Evolutionary conservation across 108 stramenopile genomes (phyloP).

Genomic region (Schizochytrium sp.): DNA sequence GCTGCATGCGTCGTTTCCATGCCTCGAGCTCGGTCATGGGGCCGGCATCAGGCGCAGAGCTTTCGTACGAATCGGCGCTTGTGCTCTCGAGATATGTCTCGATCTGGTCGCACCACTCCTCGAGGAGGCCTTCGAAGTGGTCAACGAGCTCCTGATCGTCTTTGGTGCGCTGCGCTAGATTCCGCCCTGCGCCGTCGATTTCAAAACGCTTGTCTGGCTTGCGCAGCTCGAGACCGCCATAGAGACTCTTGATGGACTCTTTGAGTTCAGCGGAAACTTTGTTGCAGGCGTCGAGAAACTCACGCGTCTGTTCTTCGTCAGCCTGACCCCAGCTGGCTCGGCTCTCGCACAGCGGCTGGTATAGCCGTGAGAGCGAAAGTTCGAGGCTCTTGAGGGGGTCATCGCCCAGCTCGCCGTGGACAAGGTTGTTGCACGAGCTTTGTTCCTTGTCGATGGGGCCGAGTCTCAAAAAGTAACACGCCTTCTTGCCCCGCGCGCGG

Average conservation of each 20-base stretch:
- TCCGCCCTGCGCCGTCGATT: slow-evolving; percentile 27
- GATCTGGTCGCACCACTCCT: slow-evolving; percentile 76
- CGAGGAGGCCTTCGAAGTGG: slow-evolving; percentile 61
- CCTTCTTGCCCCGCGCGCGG: background rate
- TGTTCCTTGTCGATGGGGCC: background rate
- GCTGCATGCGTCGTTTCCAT: slow-evolving; percentile 74
- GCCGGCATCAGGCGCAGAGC: slow-evolving; percentile 35
- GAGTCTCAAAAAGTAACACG: background rate
- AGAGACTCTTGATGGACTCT: slow-evolving; percentile 61
- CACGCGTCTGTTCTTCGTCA: slow-evolving; percentile 45
- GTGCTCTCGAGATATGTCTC: slow-evolving; percentile 58
- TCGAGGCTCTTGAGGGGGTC: slow-evolving; percentile 39
- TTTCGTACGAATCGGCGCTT: background rate
- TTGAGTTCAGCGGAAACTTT: slow-evolving; percentile 55
- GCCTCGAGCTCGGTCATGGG: slow-evolving; percentile 71
- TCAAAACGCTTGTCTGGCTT: slow-evolving; percentile 34
- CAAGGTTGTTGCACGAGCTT: background rate
- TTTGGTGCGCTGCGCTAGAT: slow-evolving; percentile 25
- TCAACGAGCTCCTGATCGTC: slow-evolving; percentile 54
- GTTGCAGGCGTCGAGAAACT: slow-evolving; percentile 59
- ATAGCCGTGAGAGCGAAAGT: slow-evolving; percentile 51
- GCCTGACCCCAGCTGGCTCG: slow-evolving; percentile 67
- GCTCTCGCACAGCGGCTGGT: slow-evolving; percentile 53
- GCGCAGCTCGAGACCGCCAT: slow-evolving; percentile 61
- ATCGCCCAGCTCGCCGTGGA: background rate